These are phyloP conservation scores for Prunus kanzakura DNA, from an alignment of 306 rosid species.

Conservation along the genomic window DNA sequence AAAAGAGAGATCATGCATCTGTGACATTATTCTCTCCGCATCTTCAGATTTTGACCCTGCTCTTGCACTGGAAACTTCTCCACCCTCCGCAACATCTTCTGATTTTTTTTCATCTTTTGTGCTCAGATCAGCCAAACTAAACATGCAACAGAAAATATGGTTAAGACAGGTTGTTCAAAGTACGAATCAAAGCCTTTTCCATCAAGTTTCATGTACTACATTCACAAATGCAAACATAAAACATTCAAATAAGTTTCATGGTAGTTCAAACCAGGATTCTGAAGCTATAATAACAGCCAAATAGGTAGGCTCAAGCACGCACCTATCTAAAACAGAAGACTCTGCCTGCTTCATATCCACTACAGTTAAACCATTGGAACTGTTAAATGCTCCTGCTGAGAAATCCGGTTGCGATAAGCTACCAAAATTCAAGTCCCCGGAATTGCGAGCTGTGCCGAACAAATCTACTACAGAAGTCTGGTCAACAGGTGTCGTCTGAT, in stretches of 20 bases:
- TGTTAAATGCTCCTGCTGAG: constrained; percentile 39
- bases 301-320: constrained; percentile 19
- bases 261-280: neutral
- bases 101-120: constrained; percentile 22
- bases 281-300: constrained; percentile 11
- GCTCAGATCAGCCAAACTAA: constrained; percentile 48
- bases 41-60: constrained; percentile 44
- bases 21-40: constrained; percentile 55
- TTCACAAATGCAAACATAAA: neutral
- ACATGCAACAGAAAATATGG: constrained; percentile 24
- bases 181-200: neutral
- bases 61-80: constrained; percentile 34
- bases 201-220: neutral
- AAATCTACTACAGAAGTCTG: constrained; percentile 39
- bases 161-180: neutral
- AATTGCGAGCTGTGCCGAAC: constrained; percentile 32
- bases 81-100: constrained; percentile 7
- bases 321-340: constrained; percentile 58
- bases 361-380: constrained; percentile 34
- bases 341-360: constrained; percentile 30
- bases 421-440: constrained; percentile 46
- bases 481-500: constrained; percentile 29
- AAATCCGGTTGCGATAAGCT: constrained; percentile 38
- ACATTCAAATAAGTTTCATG: constrained; percentile 2
- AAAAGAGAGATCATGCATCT: constrained; percentile 89